These are phyloP conservation scores for Helianthus tuberosus DNA, from an alignment of 129 eudicot species.

Conservation along the genomic window DNA sequence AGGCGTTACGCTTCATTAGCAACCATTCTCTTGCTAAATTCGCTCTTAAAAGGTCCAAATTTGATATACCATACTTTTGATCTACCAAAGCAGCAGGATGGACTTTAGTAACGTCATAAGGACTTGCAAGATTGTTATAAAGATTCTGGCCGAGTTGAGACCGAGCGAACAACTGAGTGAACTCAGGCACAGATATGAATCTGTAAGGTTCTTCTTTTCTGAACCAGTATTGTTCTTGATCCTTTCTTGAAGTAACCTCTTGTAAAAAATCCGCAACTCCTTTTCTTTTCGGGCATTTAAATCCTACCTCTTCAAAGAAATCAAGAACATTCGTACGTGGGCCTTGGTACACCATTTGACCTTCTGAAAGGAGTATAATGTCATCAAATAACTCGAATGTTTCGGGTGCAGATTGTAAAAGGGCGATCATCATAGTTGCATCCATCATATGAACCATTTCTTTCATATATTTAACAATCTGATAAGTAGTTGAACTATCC, in stretches of 20 bases:
- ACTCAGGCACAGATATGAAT: slow-evolving; percentile 54
- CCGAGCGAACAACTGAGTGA: slow-evolving; percentile 34
- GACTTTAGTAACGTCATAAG: slow-evolving; percentile 38
- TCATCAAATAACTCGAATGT: slow-evolving; percentile 75
- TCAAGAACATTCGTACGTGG: slow-evolving; percentile 59
- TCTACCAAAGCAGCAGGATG: slow-evolving; percentile 72
- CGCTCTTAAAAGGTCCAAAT: slow-evolving; percentile 53
- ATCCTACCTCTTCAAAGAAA: slow-evolving; percentile 67
- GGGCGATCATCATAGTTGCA: slow-evolving; percentile 73
- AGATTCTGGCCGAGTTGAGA: slow-evolving; percentile 59
- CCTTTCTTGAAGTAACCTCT: slow-evolving; percentile 79
- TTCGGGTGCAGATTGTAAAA: slow-evolving; percentile 87
- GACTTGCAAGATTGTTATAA: slow-evolving; percentile 46
- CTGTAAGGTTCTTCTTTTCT: slow-evolving; percentile 54
- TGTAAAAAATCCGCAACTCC: slow-evolving; percentile 79
- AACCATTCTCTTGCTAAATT: slow-evolving; percentile 72
- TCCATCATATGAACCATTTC: slow-evolving; percentile 80
- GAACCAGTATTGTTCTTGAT: slow-evolving; percentile 86
- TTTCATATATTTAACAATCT: slow-evolving; percentile 55
- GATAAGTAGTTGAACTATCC: slow-evolving; percentile 87
- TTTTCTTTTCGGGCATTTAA: slow-evolving; percentile 81
- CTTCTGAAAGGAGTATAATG: slow-evolving; percentile 73
- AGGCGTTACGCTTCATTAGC: slow-evolving; percentile 67
- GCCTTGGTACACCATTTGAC: slow-evolving; percentile 71
- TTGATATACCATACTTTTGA: slow-evolving; percentile 67